Conservation (phyloP, 306 rosid species). For the Leucaena leucocephala region DNA sequence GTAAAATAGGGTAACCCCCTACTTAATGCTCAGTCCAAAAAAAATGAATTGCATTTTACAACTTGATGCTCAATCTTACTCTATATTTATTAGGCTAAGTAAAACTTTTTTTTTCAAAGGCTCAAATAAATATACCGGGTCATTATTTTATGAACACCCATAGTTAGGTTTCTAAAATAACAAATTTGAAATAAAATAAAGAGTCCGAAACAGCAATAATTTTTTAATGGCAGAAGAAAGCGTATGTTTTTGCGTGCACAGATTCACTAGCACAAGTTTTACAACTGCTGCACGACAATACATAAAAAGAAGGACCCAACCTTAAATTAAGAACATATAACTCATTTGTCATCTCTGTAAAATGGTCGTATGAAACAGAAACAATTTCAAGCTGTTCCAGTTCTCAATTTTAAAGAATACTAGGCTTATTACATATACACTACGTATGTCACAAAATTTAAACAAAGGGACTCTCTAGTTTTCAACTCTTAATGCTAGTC, state of each 20-base stretch:
- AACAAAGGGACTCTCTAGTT: slow-evolving; percentile 12
- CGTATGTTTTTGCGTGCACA: neutral
- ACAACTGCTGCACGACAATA: neutral
- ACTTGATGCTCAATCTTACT: no score
- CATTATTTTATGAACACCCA: no score
- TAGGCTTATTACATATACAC: slow-evolving; percentile 50
- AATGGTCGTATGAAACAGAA: slow-evolving; percentile 26
- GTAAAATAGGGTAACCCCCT: no score
- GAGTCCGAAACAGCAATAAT: neutral
- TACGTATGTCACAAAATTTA: slow-evolving; percentile 50
- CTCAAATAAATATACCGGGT: no score
- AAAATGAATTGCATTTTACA: no score
- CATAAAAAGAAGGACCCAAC: neutral
- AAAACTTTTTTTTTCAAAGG: no score
- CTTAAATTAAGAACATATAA: neutral
- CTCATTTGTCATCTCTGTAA: slow-evolving; percentile 14
- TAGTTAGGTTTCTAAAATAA: no score
- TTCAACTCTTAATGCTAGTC: slow-evolving; percentile 28
- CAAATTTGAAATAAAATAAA: no score
- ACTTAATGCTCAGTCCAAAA: no score
- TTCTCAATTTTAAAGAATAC: slow-evolving; percentile 61
- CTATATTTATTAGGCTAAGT: no score
- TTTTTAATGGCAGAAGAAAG: neutral
- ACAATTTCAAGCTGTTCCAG: slow-evolving; percentile 42
- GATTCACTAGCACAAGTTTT: neutral